Evolutionary conservation across 164 flowering plant species (phyloP).

Genomic region (Malania oleifera): DNA sequence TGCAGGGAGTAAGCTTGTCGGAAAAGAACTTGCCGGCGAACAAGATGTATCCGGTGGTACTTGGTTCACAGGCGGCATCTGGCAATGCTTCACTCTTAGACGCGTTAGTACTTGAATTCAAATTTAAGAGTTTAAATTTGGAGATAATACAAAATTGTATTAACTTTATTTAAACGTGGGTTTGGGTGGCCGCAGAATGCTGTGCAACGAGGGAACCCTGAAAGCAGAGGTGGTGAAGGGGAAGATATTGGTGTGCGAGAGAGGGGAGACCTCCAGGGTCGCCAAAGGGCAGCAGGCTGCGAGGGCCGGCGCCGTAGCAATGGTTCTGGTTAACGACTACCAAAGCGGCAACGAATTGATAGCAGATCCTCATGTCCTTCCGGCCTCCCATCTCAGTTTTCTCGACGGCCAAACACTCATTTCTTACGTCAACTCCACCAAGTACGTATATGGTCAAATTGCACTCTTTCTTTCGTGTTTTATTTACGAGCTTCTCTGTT

Average conservation of each 20-base stretch:
- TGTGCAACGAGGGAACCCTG: conserved; percentile 17
- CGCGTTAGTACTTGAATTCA: no score
- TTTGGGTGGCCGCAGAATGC: conserved; percentile 8
- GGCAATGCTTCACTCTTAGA: no score
- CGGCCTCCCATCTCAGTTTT: conserved; percentile 14
- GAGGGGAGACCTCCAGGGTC: conserved; percentile 15
- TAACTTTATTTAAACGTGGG: no score
- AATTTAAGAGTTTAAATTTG: no score
- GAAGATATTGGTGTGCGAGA: conserved; percentile 25
- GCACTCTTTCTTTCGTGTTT: no score
- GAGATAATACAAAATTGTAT: no score
- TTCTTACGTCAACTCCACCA: conserved; percentile 20
- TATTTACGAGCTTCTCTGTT: not conserved
- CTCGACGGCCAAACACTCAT: conserved; percentile 11
- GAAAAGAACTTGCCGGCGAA: no score
- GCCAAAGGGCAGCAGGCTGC: conserved; percentile 16
- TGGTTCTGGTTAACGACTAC: conserved; percentile 19
- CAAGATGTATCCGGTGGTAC: no score
- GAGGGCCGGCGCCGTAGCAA: conserved; percentile 21
- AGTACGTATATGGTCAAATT: conserved; percentile 1
- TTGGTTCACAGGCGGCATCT: no score
- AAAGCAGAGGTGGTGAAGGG: conserved; percentile 24
- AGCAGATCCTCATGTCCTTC: conserved; percentile 19
- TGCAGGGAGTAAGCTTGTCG: no score
- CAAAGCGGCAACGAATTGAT: conserved; percentile 2